Evolutionary conservation across 164 flowering plant genomes (phyloP), one percentile per base, ranked within the genome.

Genomic region (Piper longum): DNA sequence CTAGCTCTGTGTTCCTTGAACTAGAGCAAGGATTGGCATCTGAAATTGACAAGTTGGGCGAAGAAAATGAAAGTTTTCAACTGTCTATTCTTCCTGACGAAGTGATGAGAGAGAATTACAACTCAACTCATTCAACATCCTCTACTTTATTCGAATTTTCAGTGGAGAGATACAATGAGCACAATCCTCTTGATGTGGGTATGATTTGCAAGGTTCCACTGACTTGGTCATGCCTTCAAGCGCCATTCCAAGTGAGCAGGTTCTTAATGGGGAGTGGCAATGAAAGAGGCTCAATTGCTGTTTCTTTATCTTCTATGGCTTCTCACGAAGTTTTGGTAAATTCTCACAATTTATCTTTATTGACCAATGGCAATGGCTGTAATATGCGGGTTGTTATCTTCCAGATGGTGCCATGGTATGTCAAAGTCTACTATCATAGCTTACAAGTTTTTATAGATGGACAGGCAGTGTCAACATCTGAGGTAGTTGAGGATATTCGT

Each of bases 381-480:
- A 74, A 11, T 14, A 66, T 88, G 66, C 77, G 68, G 60, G 84
- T 84, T 71, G 67, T 80, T 66, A 64, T 90, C 68, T 90, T 93
- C 76, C 99, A 93, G 73, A 80, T 88, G 70, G 91, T 90, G 51
- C 97, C 98, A 68, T 93, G 98, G 98, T 93, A 93, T 85, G 81
- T 90, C 52, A 93, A 85, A 77, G 95, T 88, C 40, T 93, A 90
- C 71, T 90, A 68, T 70, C 97, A 90, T 66, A 82, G 89, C 8
- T 60, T 87, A 43, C 82, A 73, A 72, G 71, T 90, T 19, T 83
- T 73, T 69, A 64, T 86, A 45, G 87, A 93, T 83, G 90, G 77
- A 57, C 59, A 78, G 60, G 76, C 67, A 45, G 74, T 62, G 62
- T 59, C 73, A 19, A 67, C 77, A 16, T 43, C 64, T 17, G 83